phyloP scores from a whole-genome alignment of 495 filamentous ascomycete species.

The Aspergillus funiculosus region DNA sequence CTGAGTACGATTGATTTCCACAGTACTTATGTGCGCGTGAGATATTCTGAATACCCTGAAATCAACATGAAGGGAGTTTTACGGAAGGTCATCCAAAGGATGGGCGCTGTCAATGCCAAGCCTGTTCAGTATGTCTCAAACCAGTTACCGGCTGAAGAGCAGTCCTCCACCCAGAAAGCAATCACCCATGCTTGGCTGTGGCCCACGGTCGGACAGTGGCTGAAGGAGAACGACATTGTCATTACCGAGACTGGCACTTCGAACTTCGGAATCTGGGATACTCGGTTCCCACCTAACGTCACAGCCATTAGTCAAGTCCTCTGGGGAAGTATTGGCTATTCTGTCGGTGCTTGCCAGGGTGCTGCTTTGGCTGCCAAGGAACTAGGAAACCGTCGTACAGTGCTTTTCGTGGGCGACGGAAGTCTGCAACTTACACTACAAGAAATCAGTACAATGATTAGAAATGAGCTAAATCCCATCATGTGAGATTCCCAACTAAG shows the following conservation, averaged over 20 bases:
- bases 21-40: conserved; percentile 65
- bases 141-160: conserved; percentile 49
- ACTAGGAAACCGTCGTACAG: conserved; percentile 53
- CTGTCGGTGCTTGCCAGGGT: conserved; percentile 72
- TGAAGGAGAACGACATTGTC: conserved; percentile 69
- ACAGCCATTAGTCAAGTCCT: conserved; percentile 78
- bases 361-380: conserved; percentile 68
- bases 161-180: conserved; percentile 38
- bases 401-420: conserved; percentile 86
- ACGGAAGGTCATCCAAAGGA: conserved; percentile 58
- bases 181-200: conserved; percentile 88
- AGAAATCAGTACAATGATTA: conserved; percentile 81
- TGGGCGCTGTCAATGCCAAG: conserved; percentile 52
- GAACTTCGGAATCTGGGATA: conserved; percentile 88
- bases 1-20: conserved; percentile 86
- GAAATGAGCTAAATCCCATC: conserved; percentile 69
- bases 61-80: conserved; percentile 85
- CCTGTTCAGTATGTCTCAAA: conserved; percentile 45
- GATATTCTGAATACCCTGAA: conserved; percentile 78
- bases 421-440: conserved; percentile 80
- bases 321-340: conserved; percentile 85
- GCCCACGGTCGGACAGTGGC: conserved; percentile 72
- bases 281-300: conserved; percentile 68
- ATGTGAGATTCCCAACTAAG: conserved; percentile 47
- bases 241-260: conserved; percentile 87